Conservation (phyloP, 257 asterid species). For the Osmanthus fragrans region DNA sequence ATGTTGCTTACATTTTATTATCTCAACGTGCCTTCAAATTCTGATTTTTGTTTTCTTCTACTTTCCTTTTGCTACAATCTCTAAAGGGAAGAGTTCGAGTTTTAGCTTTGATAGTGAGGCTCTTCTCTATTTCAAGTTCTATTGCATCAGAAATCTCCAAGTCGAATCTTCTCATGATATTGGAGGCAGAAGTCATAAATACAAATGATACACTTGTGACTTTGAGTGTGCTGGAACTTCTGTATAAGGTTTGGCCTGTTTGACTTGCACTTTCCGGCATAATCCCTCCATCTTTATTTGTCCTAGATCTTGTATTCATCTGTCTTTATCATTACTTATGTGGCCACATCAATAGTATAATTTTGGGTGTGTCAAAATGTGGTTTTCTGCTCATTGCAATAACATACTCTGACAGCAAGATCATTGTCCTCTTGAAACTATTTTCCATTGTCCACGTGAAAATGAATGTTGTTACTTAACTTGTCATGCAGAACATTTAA, state of each 20-base stretch:
- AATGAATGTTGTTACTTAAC: not conserved
- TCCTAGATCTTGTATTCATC: not conserved
- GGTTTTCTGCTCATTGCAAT: conserved; percentile 5
- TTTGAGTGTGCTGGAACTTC: conserved; percentile 82
- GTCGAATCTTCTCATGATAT: conserved; percentile 69
- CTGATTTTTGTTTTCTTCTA: conserved; percentile 12
- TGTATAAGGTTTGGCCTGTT: conserved; percentile 67
- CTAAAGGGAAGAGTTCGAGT: conserved; percentile 85
- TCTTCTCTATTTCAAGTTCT: conserved; percentile 77
- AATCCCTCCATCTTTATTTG: conserved; percentile 1
- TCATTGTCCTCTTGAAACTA: conserved; percentile 7
- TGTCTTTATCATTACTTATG: conserved; percentile 16
- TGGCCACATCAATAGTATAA: conserved; percentile 9
- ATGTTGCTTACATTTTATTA: not conserved
- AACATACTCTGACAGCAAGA: conserved; percentile 12
- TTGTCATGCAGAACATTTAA: not conserved
- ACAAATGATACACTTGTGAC: conserved; percentile 70
- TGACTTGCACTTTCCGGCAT: conserved; percentile 10
- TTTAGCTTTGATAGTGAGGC: conserved; percentile 86
- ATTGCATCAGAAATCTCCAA: conserved; percentile 68
- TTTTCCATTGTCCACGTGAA: not conserved
- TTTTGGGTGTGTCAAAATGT: conserved; percentile 12
- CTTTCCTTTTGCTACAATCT: conserved; percentile 27
- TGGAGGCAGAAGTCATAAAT: conserved; percentile 75
- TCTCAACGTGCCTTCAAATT: not conserved